Conservation (phyloP, 331 rosid species). For the Pyrus hybrid region DNA sequence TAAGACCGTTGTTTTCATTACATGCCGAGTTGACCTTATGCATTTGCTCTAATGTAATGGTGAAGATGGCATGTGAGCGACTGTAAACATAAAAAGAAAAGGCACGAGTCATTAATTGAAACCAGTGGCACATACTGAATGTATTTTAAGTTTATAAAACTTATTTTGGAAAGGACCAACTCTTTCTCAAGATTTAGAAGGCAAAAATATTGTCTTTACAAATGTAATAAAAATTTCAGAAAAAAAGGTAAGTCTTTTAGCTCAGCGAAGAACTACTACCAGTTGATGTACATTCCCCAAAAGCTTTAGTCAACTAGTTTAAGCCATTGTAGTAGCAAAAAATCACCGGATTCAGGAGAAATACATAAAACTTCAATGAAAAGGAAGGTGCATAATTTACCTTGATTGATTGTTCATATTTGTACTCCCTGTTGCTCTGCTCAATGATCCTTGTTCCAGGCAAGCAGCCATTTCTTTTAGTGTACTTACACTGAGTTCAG, state of each 20-base stretch:
- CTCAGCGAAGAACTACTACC: background rate
- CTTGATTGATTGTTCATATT: slow-evolving; percentile 99
- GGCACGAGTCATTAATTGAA: slow-evolving; percentile 8
- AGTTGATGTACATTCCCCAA: background rate
- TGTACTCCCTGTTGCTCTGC: slow-evolving; percentile 99
- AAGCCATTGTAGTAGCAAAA: too few species aligned
- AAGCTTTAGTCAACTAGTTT: too few species aligned
- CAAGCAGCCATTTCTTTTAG: slow-evolving; percentile 93
- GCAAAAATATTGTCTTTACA: background rate
- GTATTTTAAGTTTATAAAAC: too few species aligned
- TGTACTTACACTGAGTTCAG: slow-evolving; percentile 79
- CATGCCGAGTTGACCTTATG: slow-evolving; percentile 38
- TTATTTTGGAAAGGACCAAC: background rate
- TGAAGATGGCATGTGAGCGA: slow-evolving; percentile 99
- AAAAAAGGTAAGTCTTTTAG: background rate
- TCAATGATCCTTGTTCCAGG: slow-evolving; percentile 89
- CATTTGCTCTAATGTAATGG: slow-evolving; percentile 99
- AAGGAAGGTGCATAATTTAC: slow-evolving; percentile 25
- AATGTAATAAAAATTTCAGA: background rate
- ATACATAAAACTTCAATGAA: background rate
- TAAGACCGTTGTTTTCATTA: slow-evolving; percentile 34
- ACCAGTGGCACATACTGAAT: background rate
- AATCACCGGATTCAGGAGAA: background rate
- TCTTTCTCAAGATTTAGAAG: background rate
- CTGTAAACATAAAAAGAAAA: slow-evolving; percentile 36